Conservation (phyloP, 2,329 filamentous ascomycete genomes). For the Neoscytalidium dimidiatum region DNA sequence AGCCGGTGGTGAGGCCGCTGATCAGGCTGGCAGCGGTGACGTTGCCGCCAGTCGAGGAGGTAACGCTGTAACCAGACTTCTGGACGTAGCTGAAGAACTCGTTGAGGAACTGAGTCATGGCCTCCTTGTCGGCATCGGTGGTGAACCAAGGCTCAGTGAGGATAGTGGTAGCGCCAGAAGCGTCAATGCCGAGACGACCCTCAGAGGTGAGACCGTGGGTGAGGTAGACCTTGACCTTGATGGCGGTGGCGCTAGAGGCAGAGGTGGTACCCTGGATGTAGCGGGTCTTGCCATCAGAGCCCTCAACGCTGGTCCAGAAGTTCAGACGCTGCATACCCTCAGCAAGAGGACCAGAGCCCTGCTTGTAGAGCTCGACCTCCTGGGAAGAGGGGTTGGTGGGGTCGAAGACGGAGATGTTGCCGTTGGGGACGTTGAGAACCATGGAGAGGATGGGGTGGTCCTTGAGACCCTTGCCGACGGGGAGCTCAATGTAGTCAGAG, state of each 20-base stretch:
- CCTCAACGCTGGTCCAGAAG: slow-evolving; percentile 50
- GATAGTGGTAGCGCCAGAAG: slow-evolving; percentile 43
- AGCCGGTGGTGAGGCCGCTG: slow-evolving; percentile 23
- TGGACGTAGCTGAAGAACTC: slow-evolving; percentile 43
- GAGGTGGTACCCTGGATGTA: slow-evolving; percentile 51
- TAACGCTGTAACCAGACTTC: slow-evolving; percentile 32
- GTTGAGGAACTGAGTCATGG: slow-evolving; percentile 48
- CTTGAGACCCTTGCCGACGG: slow-evolving; percentile 33
- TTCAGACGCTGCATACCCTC: slow-evolving; percentile 51
- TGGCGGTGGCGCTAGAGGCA: slow-evolving; percentile 36
- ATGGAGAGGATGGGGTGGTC: slow-evolving; percentile 40
- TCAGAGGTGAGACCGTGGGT: slow-evolving; percentile 27
- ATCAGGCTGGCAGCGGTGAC: slow-evolving; percentile 41
- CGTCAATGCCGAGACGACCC: slow-evolving; percentile 33
- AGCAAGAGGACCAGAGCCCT: slow-evolving; percentile 44
- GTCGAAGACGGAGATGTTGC: slow-evolving; percentile 26
- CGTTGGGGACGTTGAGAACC: slow-evolving; percentile 27
- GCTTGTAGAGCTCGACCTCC: slow-evolving; percentile 34
- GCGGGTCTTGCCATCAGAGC: slow-evolving; percentile 40
- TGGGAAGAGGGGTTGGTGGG: slow-evolving; percentile 33
- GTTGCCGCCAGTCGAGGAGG: slow-evolving; percentile 46
- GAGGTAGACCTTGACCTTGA: slow-evolving; percentile 36
- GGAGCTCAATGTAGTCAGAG: slow-evolving; percentile 27
- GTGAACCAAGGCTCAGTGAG: slow-evolving; percentile 55
- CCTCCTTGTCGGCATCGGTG: slow-evolving; percentile 44